Percentiles rank a stretch among this genome's conserved stretches.
These are phyloP conservation scores for Tephrocybe rancida DNA, from an alignment of 768 basidiomycete genomes.

Conservation along the genomic window DNA sequence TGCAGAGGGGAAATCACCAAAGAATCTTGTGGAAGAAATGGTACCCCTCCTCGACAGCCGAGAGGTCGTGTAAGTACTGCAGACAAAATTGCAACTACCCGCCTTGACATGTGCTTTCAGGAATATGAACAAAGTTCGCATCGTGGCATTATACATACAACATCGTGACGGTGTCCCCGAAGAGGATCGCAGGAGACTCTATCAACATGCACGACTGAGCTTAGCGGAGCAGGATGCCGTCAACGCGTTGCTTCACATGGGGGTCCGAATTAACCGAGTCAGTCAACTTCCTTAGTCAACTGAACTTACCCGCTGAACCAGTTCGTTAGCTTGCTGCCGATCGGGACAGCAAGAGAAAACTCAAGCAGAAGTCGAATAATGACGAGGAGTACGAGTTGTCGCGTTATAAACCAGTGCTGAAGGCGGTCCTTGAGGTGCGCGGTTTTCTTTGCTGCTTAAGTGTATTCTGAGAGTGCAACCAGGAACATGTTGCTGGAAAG, in stretches of 20 bases:
- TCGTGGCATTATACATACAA: conserved; percentile 94
- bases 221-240: conserved; percentile 92
- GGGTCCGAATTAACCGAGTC: conserved; percentile 84
- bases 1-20: conserved; percentile 92
- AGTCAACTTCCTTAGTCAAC: conserved; percentile 20
- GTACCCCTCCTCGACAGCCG: conserved; percentile 91
- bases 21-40: conserved; percentile 96
- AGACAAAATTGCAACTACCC: background rate
- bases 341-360: conserved; percentile 76
- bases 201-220: conserved; percentile 90
- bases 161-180: conserved; percentile 97
- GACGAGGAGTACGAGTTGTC: conserved; percentile 99
- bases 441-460: too few species aligned
- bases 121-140: conserved; percentile 90
- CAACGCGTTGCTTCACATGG: conserved; percentile 82
- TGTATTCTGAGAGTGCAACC: too few species aligned
- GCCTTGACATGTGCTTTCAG: conserved; percentile 37
- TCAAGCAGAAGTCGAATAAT: conserved; percentile 72
- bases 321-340: conserved; percentile 65
- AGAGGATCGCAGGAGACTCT: conserved; percentile 91
- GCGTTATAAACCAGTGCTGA: conserved; percentile 84
- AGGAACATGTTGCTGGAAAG: conserved; percentile 84
- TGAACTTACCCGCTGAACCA: background rate
- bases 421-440: conserved; percentile 81
- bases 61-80: conserved; percentile 68